Base-by-base conservation (phyloP, 2,329 filamentous ascomycete species). In the Kalaharituber pfeilii region DNA sequence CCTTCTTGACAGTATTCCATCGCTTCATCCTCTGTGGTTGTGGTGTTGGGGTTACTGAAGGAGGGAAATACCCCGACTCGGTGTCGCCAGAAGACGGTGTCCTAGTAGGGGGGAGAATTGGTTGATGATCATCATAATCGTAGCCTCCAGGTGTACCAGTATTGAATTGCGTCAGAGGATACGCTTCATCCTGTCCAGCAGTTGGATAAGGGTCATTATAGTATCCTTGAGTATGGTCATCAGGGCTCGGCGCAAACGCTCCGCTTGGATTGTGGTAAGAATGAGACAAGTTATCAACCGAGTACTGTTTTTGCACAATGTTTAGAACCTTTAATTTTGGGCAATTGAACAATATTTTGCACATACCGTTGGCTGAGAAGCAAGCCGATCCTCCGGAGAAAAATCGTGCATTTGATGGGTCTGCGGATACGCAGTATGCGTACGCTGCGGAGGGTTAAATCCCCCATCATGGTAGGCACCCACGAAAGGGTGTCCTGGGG, bases 1-100 rank as follows among this genome's bases (percentile, higher is more conserved):
- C 89, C 72, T 95, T 86, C 71, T 96, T 98, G 50, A 98, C 89
- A 0, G 91, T 98, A 74, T 96, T 98, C 85, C 86, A 96, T 67
- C 91, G 78, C 68, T 85, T 82, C 62, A 96, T 80, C n/a, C n/a
- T n/a, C 3, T 76, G 65, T 2, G 73, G 77, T 59, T 72, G 76
- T 54, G 73, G 77, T 60, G 73, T 74, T 20, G 75, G 72, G 59
- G 66, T 24, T n/a, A n/a, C n/a, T 27, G 18, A 20, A 18, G 33
- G 36, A 13, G 33, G 42, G 29, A 59, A 59, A 30, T 60, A 62
- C 9, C 47, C 42, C 22, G 54, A 44, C 29, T 54, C 57, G 2
- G 28, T 39, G 8, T 47, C 39, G 1, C 45, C 55, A 5, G 24
- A 5, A 22, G 53, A 29, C 4, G 54, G 56, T 15, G 55, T 55